A percentile compares a stretch with the other conserved stretches of the same genome.
These are phyloP conservation scores for Pythium utonaiense DNA, from an alignment of 352 stramenopile genomes.

Conservation along the genomic window DNA sequence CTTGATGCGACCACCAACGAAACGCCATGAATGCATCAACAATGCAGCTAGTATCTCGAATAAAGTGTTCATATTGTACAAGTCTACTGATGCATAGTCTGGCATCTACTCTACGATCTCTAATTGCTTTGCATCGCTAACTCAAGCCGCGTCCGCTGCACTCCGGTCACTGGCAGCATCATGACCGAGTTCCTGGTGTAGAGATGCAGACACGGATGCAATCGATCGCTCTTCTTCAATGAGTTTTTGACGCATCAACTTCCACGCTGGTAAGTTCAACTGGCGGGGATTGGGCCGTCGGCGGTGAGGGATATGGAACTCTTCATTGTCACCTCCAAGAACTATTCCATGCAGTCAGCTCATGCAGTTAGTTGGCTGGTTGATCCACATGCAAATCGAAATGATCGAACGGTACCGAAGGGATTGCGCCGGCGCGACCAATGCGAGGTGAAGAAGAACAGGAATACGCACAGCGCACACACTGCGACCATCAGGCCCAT, in stretches of 20 bases:
- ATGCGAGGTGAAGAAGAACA: slow-evolving; percentile 16
- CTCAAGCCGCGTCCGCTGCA: not conserved
- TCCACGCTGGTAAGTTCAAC: slow-evolving; percentile 8
- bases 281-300: not conserved
- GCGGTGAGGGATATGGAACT: not conserved
- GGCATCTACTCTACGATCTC: no score
- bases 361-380: no score
- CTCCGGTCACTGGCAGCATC: not conserved
- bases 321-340: no score
- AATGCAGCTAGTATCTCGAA: no score
- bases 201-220: not conserved
- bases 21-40: no score
- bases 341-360: not conserved
- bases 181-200: not conserved
- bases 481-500: slow-evolving; percentile 2
- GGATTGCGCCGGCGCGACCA: not conserved
- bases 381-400: no score
- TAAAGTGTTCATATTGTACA: no score
- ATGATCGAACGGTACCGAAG: not conserved
- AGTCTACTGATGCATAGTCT: no score
- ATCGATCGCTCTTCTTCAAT: slow-evolving; percentile 9
- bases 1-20: no score
- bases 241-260: slow-evolving; percentile 16
- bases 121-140: no score
- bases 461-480: not conserved